Base-by-base conservation (phyloP, 2,329 filamentous ascomycete species). In the Bipolaris bicolor region DNA sequence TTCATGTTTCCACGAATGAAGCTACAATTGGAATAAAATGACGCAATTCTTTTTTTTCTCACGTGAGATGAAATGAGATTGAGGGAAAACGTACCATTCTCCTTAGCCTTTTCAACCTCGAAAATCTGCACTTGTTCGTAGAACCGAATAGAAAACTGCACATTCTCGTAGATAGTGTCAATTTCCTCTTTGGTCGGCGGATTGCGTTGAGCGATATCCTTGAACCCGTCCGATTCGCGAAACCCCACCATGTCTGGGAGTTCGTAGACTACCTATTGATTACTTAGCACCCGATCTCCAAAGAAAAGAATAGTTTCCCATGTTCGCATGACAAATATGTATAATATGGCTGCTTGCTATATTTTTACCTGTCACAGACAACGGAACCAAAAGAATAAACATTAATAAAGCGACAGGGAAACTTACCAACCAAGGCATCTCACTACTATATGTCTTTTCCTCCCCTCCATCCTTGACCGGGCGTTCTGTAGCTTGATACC, bases 101-200 rank as follows among this genome's bases (percentile, higher is more conserved):
- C 9, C 18, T 16, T n/a, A 7, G 5, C 16, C n/a, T 26, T 15
- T 2, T 26, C 15, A 1, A 7, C 41, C 26, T 33, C 26, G 18
- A 39, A 36, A 3, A 26, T 11, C 7, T 60, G 56, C 13, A 53
- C 47, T 22, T 64, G 52, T 39, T 65, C 58, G 34, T 65, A 72
- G 47, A 72, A 74, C 29, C 69, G 53, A 2, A 65, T 70, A 43
- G 71, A 67, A 54, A 73, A 74, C 39, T 64, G 51, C 20, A 61
- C 58, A 36, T 71, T 65, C 51, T 52, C 63, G 52, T 71, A 74
- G 2, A 75, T 46, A 3, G 36, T 41, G 7, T 67, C 56, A 11
- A 71, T 45, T 6, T 73, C 37, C 16, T 63, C 55, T 18, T 57
- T 29, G n/a, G 49, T 46, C 0, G 70, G 72, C 18, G 57, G 31